Evolutionary conservation across 768 basidiomycete species (phyloP), one percentile per base, ranked within the genome.

Genomic region (Amanita thiersii): DNA sequence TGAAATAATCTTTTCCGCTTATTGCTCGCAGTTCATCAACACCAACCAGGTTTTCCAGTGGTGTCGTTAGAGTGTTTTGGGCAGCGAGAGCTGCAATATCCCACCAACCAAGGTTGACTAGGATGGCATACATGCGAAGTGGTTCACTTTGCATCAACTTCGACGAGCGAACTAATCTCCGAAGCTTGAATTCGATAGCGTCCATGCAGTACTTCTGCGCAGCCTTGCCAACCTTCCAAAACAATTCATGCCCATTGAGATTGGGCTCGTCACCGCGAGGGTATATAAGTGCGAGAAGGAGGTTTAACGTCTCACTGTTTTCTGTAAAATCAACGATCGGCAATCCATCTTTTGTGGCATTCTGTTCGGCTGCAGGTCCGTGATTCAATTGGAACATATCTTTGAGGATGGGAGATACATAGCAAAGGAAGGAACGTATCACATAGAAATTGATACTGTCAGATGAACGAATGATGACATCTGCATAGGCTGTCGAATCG

Each of bases 391-490:
- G 30, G 33, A 62, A 52, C 61, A 65, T 62, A 37, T 46, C 52
- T 14, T 39, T 39, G 40, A 65, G 63, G 9, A 63, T 37, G 3
- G 58, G 53, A 1, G 66, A 66, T 3, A 54, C 50, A 9, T 56
- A 26, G 10, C 55, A 46, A 2, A 66, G 49, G 2, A 64, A 44
- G 9, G 38, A 31, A 34, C 54, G 55, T 36, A 50, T 48, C 26
- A 57, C 51, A 15, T 47, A 50, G 45, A 64, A 63, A 39, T 65
- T 50, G 35, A 60, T 36, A 7, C 50, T 45, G 47, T 66, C 62
- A 12, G 50, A 52, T n/a, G 56, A 49, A 6, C 46, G 51, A 12
- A 60, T 44, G 32, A 59, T 54, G 25, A 56, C 32, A 41, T 60
- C 52, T 14, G 50, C 48, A 9, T 52, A 35, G 14, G 41, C 41